These are phyloP conservation scores for Fusarium pseudograminearum DNA, from an alignment of 2,329 filamentous ascomycete species.

Conservation along the genomic window DNA sequence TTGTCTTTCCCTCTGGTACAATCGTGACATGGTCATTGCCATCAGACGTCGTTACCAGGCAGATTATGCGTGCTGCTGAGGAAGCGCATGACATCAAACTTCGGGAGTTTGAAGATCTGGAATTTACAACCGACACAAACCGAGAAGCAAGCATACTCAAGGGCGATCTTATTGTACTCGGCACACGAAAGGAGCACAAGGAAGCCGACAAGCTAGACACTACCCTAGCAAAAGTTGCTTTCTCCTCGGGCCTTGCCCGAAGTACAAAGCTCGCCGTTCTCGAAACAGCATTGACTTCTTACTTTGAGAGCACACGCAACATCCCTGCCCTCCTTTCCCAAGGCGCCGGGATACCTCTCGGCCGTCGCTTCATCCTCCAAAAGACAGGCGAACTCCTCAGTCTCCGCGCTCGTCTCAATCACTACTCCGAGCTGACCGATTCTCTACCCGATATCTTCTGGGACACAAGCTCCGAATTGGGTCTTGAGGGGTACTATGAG, in stretches of 20 bases:
- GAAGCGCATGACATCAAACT: slow-evolving; percentile 75
- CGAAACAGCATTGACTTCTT: slow-evolving; percentile 82
- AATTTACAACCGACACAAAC: slow-evolving; percentile 81
- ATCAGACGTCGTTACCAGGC: slow-evolving; percentile 78
- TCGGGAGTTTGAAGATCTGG: slow-evolving; percentile 89
- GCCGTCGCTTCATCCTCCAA: slow-evolving; percentile 83
- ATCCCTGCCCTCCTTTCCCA: slow-evolving; percentile 84
- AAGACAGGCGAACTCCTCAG: slow-evolving; percentile 94
- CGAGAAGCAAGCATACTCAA: slow-evolving; percentile 82
- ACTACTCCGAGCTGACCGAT: slow-evolving; percentile 97
- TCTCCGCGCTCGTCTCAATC: slow-evolving; percentile 91
- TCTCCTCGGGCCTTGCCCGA: slow-evolving; percentile 91
- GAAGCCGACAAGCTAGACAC: slow-evolving; percentile 63
- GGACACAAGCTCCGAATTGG: slow-evolving; percentile 89
- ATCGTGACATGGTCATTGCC: slow-evolving; percentile 92
- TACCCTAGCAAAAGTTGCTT: slow-evolving; percentile 93
- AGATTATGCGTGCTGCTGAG: slow-evolving; percentile 80
- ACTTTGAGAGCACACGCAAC: slow-evolving; percentile 86
- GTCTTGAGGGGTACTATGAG: slow-evolving; percentile 94
- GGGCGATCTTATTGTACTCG: slow-evolving; percentile 89
- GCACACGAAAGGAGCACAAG: slow-evolving; percentile 72
- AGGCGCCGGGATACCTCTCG: slow-evolving; percentile 60
- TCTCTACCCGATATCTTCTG: slow-evolving; percentile 96
- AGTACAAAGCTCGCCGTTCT: slow-evolving; percentile 95
- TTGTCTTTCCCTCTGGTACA: slow-evolving; percentile 94